phyloP scores from a whole-genome alignment of 164 flowering plant genomes.

The Piper betle region DNA sequence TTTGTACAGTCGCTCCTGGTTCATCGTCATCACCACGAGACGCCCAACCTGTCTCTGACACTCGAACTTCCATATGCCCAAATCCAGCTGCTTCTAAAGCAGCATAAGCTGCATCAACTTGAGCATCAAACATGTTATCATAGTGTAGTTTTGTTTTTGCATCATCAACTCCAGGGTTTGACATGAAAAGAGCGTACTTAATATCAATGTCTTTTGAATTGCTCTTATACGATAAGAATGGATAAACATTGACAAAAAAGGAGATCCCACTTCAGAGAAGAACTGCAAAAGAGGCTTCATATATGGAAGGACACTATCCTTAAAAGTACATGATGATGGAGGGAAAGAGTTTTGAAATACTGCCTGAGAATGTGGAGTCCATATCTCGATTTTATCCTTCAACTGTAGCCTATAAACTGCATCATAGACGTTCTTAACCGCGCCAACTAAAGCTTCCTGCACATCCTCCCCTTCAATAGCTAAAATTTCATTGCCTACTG shows the following conservation, averaged over 20 bases:
- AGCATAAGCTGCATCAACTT: conserved; percentile 58
- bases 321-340: conserved; percentile 61
- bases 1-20: conserved; percentile 42
- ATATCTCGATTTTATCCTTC: conserved; percentile 31
- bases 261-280: conserved; percentile 45
- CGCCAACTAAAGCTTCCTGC: conserved; percentile 49
- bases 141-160: conserved; percentile 63
- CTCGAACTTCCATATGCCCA: conserved; percentile 53
- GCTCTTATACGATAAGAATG: conserved; percentile 63
- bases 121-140: conserved; percentile 82
- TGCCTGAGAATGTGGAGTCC: conserved; percentile 54
- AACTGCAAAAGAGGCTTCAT: conserved; percentile 72
- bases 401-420: conserved; percentile 37
- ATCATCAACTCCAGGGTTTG: conserved; percentile 48
- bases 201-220: conserved; percentile 56
- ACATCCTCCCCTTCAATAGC: conserved; percentile 34
- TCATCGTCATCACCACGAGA: conserved; percentile 60
- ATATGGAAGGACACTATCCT: conserved; percentile 33
- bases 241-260: conserved; percentile 81
- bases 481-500: conserved; percentile 74
- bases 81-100: conserved; percentile 68
- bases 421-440: conserved; percentile 51
- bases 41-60: conserved; percentile 91
- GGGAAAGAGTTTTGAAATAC: conserved; percentile 64
- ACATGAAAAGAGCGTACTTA: conserved; percentile 53